These are phyloP conservation scores for Papiliotrema fonsecae DNA, from an alignment of 1,284 basidiomycete genomes.

Conservation along the genomic window DNA sequence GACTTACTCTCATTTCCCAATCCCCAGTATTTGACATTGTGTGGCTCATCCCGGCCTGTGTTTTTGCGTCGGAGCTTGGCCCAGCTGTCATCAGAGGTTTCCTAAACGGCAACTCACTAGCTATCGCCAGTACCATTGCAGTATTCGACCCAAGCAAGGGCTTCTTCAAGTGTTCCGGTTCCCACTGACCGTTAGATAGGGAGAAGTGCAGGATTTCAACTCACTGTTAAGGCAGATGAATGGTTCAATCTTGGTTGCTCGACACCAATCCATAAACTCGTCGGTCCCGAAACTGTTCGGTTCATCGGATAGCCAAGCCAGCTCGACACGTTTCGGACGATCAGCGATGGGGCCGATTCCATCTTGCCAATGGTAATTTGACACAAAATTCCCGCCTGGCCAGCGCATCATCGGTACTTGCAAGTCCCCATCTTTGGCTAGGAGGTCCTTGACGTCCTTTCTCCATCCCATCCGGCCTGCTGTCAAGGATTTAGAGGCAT, in stretches of 20 bases:
- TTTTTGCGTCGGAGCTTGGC: constrained; percentile 58
- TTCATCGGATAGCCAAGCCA: constrained; percentile 62
- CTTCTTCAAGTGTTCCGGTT: constrained; percentile 60
- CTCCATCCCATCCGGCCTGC: constrained; percentile 52
- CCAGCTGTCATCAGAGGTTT: constrained; percentile 50
- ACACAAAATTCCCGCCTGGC: constrained; percentile 55
- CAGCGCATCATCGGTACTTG: constrained; percentile 59
- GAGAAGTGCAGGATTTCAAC: background rate
- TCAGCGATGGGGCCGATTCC: constrained; percentile 57
- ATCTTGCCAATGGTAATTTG: constrained; percentile 64
- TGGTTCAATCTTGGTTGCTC: constrained; percentile 50
- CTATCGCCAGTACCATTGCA: constrained; percentile 54
- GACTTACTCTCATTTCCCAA: constrained; percentile 40
- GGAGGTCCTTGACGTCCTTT: constrained; percentile 55
- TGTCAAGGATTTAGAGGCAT: constrained; percentile 21
- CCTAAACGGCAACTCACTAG: constrained; percentile 15
- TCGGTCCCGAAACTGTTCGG: constrained; percentile 62
- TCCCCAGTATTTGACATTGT: constrained; percentile 53
- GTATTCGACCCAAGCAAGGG: constrained; percentile 62
- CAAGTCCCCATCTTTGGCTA: constrained; percentile 52
- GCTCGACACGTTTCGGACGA: constrained; percentile 56
- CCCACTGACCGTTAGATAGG: constrained; percentile 48
- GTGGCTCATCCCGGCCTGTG: constrained; percentile 58
- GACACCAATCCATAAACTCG: constrained; percentile 49
- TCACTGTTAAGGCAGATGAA: constrained; percentile 59